phyloP scores from a whole-genome alignment of 1,284 basidiomycete genomes.

The Cryptococcus jaspeensis region DNA sequence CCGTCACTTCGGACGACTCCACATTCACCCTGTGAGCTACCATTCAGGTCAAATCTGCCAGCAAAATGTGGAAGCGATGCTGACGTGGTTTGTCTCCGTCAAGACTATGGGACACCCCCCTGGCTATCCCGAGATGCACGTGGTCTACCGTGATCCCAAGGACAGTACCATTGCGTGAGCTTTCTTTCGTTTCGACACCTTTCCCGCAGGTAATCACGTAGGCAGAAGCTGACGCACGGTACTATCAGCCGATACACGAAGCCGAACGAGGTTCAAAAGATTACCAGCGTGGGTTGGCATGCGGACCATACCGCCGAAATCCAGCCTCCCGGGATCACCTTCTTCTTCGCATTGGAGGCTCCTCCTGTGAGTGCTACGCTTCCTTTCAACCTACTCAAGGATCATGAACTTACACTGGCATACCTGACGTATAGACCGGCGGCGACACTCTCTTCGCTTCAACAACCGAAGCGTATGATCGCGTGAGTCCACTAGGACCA shows the following conservation, averaged over 20 bases:
- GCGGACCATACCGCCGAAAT: constrained; percentile 16
- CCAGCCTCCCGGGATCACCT: constrained; percentile 21
- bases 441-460: constrained; percentile 64
- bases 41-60: too few relatives aligned
- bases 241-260: constrained; percentile 10
- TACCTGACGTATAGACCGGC: constrained; percentile 40
- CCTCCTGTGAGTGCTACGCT: not conserved
- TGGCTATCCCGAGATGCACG: constrained; percentile 52
- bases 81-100: not conserved
- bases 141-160: constrained; percentile 53
- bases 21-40: constrained; percentile 19
- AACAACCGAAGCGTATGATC: constrained; percentile 62
- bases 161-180: constrained; percentile 14
- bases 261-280: constrained; percentile 11
- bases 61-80: not conserved
- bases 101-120: constrained; percentile 54
- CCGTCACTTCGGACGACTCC: constrained; percentile 18
- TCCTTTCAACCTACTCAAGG: not conserved
- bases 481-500: constrained; percentile 34
- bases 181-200: not conserved
- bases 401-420: not conserved
- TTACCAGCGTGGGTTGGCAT: constrained; percentile 18
- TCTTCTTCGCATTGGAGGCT: constrained; percentile 18
- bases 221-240: not conserved
- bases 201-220: not conserved